A percentile compares a stretch with the other conserved stretches of the same genome.
Evolutionary conservation across 2,329 filamentous ascomycete genomes (phyloP).

Genomic region (Ascosphaera pollenicola): DNA sequence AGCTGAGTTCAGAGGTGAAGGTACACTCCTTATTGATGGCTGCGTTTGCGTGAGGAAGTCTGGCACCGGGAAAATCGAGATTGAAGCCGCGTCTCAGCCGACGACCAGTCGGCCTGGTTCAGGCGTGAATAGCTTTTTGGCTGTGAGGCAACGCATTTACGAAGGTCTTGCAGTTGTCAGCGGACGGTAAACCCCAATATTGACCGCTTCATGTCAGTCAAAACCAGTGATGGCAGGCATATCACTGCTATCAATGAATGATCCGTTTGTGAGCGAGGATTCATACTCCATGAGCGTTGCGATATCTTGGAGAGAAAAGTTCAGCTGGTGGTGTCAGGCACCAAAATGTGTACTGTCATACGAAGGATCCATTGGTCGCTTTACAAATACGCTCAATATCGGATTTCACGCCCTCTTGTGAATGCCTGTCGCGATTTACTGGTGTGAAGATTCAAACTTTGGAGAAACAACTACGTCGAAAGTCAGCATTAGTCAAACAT

Average conservation of each 20-base stretch:
- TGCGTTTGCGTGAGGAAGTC: conserved; percentile 76
- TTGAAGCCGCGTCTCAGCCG: conserved; percentile 50
- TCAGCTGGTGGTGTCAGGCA: neutral
- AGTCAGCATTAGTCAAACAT: too few species aligned
- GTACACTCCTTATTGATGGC: conserved; percentile 73
- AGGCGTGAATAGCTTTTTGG: conserved; percentile 47
- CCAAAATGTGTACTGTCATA: conserved; percentile 1
- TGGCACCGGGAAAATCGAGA: conserved; percentile 64
- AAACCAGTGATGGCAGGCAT: conserved; percentile 8
- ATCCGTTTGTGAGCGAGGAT: conserved; percentile 1
- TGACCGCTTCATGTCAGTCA: conserved; percentile 5
- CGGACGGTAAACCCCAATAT: conserved; percentile 29
- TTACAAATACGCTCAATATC: too few species aligned
- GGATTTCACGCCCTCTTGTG: too few species aligned
- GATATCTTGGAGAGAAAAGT: neutral
- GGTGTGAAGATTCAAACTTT: too few species aligned
- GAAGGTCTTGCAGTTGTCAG: conserved; percentile 81
- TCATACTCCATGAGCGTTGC: neutral
- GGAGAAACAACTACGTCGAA: too few species aligned
- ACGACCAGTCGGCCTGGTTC: conserved; percentile 19
- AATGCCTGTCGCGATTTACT: too few species aligned
- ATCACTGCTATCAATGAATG: conserved; percentile 16
- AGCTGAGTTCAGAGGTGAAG: conserved; percentile 85
- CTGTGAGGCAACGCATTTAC: conserved; percentile 79
- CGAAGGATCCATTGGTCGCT: neutral